These are phyloP conservation scores for Exophiala sp. DNA, from an alignment of 2,329 filamentous ascomycete genomes.

Conservation along the genomic window DNA sequence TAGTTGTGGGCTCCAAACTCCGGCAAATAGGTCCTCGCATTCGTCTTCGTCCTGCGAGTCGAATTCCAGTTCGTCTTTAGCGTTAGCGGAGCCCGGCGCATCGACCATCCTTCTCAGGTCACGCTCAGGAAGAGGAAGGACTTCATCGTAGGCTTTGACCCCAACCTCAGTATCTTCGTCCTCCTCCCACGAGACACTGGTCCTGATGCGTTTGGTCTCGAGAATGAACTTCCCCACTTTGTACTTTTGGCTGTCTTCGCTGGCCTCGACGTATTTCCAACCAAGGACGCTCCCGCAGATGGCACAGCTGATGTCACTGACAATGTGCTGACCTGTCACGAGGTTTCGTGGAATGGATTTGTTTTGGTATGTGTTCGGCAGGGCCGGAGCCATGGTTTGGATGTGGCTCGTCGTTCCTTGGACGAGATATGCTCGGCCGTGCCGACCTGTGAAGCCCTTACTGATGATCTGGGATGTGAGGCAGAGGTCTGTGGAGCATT, in stretches of 20 bases:
- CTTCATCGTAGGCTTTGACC: conserved; percentile 13
- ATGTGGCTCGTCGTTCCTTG: conserved; percentile 28
- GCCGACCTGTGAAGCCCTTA: conserved; percentile 63
- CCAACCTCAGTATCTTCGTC: conserved; percentile 15
- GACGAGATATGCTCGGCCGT: conserved; percentile 63
- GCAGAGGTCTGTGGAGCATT: conserved; percentile 58
- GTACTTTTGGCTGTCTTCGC: conserved; percentile 60
- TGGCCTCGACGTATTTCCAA: conserved; percentile 64
- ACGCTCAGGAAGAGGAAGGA: conserved; percentile 16
- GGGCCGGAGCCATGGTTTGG: conserved; percentile 31
- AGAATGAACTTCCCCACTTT: conserved; percentile 67
- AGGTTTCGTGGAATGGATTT: conserved; percentile 56
- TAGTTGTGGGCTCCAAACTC: conserved; percentile 57
- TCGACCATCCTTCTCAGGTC: conserved; percentile 20
- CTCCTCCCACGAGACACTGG: conserved; percentile 52
- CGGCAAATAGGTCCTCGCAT: conserved; percentile 62
- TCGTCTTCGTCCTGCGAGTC: conserved; percentile 65
- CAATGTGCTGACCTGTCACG: conserved; percentile 61
- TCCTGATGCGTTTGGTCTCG: conserved; percentile 56
- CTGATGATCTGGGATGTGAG: conserved; percentile 58
- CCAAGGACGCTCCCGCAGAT: conserved; percentile 57
- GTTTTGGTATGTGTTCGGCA: conserved; percentile 59
- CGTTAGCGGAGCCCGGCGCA: background rate
- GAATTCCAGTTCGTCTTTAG: conserved; percentile 48
- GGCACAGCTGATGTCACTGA: conserved; percentile 57